A percentile compares a stretch with the other conserved stretches of the same genome.
phyloP scores from a whole-genome alignment of 441 rosid genomes.

The Bruguiera hainesii region DNA sequence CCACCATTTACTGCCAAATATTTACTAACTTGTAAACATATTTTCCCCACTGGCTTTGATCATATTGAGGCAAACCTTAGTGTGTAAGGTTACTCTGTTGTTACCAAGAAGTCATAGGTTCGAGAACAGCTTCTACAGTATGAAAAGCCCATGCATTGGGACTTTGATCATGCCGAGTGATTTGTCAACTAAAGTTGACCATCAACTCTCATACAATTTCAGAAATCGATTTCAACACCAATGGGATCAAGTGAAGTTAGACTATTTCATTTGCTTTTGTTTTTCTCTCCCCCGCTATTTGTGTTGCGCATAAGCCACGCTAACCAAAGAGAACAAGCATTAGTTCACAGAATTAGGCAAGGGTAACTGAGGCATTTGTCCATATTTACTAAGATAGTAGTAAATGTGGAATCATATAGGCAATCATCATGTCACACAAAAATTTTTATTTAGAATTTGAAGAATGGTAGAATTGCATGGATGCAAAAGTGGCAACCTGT shows the following conservation, averaged over 20 bases:
- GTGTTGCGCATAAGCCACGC: no score
- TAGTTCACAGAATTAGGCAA: background rate
- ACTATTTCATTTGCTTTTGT: background rate
- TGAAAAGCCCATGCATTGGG: no score
- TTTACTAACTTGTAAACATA: background rate
- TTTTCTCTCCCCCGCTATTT: background rate
- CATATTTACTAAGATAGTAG: no score
- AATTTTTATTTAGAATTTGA: background rate
- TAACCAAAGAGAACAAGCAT: background rate
- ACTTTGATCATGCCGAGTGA: no score
- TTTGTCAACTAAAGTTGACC: background rate
- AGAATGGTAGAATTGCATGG: background rate
- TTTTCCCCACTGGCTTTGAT: background rate
- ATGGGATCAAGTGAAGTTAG: background rate
- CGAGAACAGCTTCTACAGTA: no score
- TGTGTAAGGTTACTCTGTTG: no score
- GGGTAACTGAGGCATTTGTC: no score
- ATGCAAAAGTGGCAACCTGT: constrained; percentile 47
- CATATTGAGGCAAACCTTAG: no score
- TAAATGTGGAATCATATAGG: no score
- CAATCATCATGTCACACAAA: no score
- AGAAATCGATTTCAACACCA: background rate
- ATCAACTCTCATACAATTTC: background rate
- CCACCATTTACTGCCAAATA: background rate
- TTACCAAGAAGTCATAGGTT: no score